phyloP scores from a whole-genome alignment of 768 basidiomycete species.

The Porpolomopsis calyptriformis region DNA sequence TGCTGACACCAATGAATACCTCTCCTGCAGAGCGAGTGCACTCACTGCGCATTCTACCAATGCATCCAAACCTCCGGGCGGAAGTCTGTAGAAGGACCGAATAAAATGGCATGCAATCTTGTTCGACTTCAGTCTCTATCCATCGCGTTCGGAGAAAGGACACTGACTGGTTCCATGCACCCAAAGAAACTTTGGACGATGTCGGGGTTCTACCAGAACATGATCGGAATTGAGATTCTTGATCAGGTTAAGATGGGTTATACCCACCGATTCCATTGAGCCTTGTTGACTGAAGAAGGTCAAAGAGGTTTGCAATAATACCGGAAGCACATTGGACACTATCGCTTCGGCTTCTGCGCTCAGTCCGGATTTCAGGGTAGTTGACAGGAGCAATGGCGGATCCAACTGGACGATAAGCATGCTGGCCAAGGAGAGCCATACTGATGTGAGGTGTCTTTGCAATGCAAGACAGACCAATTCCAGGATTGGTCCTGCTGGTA shows the following conservation, averaged over 20 bases:
- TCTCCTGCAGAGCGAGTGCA: slow-evolving; percentile 64
- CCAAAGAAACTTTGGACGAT: slow-evolving; percentile 83
- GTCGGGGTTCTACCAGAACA: slow-evolving; percentile 64
- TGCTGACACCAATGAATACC: slow-evolving; percentile 76
- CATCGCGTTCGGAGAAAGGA: neutral
- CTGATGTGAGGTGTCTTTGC: slow-evolving; percentile 60
- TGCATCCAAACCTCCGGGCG: slow-evolving; percentile 51
- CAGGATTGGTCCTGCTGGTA: slow-evolving; percentile 74
- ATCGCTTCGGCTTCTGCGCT: slow-evolving; percentile 44
- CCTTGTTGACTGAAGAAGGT: slow-evolving; percentile 41
- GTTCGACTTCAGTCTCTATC: slow-evolving; percentile 6
- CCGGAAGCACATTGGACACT: slow-evolving; percentile 44
- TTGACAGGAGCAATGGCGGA: slow-evolving; percentile 44
- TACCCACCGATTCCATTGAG: slow-evolving; percentile 60
- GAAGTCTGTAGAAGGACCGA: slow-evolving; percentile 47
- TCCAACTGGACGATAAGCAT: slow-evolving; percentile 78
- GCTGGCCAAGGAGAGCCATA: slow-evolving; percentile 77
- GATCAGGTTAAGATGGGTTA: neutral
- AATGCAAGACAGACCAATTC: slow-evolving; percentile 65
- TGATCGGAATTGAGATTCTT: neutral
- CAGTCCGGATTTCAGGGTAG: slow-evolving; percentile 41
- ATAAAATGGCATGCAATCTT: slow-evolving; percentile 51
- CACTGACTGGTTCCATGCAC: slow-evolving; percentile 62
- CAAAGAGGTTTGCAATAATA: slow-evolving; percentile 51
- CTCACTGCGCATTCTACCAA: slow-evolving; percentile 60